phyloP scores from a whole-genome alignment of 2,329 filamentous ascomycete genomes.

The Aspergillus sp. region DNA sequence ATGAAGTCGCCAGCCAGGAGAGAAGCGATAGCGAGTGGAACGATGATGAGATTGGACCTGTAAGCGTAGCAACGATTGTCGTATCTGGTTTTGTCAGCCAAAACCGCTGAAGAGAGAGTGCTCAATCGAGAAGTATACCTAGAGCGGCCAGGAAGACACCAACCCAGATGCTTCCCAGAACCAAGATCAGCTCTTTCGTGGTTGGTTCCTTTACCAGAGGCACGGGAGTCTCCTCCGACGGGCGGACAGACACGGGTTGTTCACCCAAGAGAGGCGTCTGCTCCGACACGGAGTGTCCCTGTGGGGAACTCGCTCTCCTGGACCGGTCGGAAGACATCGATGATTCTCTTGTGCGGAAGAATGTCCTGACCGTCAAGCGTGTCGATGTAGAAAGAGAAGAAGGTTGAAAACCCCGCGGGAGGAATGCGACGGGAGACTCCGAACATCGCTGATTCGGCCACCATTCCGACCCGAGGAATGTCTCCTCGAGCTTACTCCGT shows the following conservation, averaged over 20 bases:
- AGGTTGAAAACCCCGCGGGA: too few species aligned
- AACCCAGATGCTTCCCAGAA: constrained; percentile 52
- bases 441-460: too few species aligned
- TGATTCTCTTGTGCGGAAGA: not conserved
- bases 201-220: constrained; percentile 45
- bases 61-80: constrained; percentile 82
- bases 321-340: constrained; percentile 12
- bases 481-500: too few species aligned
- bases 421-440: too few species aligned
- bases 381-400: too few species aligned
- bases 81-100: constrained; percentile 53
- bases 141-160: constrained; percentile 57
- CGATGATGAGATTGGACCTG: constrained; percentile 77
- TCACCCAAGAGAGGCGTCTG: constrained; percentile 32
- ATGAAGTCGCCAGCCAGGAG: constrained; percentile 85
- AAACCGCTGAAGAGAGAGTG: not conserved
- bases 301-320: constrained; percentile 4
- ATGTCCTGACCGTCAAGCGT: too few species aligned
- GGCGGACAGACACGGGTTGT: constrained; percentile 11
- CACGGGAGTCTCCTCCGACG: constrained; percentile 9
- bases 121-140: constrained; percentile 31
- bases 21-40: constrained; percentile 79
- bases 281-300: constrained; percentile 23
- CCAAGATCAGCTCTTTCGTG: constrained; percentile 47
- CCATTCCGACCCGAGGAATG: too few species aligned